phyloP scores from a whole-genome alignment of 1,284 basidiomycete genomes.

The Ganoderma boninense region DNA sequence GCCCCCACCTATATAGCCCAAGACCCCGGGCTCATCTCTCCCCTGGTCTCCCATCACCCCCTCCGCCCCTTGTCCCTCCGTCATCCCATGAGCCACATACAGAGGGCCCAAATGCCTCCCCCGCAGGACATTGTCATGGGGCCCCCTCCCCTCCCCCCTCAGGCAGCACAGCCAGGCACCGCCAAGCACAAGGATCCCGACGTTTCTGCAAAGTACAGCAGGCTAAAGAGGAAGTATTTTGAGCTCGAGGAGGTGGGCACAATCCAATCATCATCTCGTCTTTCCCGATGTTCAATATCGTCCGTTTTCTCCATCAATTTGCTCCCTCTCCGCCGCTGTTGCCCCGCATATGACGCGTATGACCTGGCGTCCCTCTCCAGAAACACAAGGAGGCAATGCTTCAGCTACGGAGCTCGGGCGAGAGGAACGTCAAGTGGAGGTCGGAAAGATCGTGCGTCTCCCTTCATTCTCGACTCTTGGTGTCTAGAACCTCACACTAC shows the following conservation, averaged over 20 bases:
- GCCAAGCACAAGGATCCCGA: conserved; percentile 52
- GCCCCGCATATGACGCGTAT: conserved; percentile 19
- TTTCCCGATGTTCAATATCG: conserved; percentile 7
- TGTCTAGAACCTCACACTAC: conserved; percentile 17
- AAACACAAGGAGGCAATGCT: conserved; percentile 63
- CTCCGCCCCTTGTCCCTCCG: conserved; percentile 29
- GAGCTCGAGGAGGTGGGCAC: conserved; percentile 71
- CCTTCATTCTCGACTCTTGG: conserved; percentile 15
- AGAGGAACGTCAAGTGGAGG: conserved; percentile 64
- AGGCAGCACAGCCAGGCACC: conserved; percentile 40
- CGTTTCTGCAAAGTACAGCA: conserved; percentile 65
- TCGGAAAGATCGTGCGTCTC: conserved; percentile 65
- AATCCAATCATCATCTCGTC: conserved; percentile 16
- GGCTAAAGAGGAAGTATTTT: conserved; percentile 66
- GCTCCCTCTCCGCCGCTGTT: conserved; percentile 11
- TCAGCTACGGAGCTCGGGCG: conserved; percentile 62
- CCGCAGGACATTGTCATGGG: conserved; percentile 59
- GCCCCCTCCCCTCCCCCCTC: conserved; percentile 51
- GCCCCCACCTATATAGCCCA: conserved; percentile 35
- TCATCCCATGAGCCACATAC: conserved; percentile 42
- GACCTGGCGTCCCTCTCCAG: conserved; percentile 45
- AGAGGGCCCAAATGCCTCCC: conserved; percentile 38
- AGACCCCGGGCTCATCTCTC: conserved; percentile 31
- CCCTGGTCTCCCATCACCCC: conserved; percentile 33
- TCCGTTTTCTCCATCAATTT: conserved; percentile 14